These are phyloP conservation scores for Penicillium parvum DNA, from an alignment of 495 filamentous ascomycete species.

Conservation along the genomic window DNA sequence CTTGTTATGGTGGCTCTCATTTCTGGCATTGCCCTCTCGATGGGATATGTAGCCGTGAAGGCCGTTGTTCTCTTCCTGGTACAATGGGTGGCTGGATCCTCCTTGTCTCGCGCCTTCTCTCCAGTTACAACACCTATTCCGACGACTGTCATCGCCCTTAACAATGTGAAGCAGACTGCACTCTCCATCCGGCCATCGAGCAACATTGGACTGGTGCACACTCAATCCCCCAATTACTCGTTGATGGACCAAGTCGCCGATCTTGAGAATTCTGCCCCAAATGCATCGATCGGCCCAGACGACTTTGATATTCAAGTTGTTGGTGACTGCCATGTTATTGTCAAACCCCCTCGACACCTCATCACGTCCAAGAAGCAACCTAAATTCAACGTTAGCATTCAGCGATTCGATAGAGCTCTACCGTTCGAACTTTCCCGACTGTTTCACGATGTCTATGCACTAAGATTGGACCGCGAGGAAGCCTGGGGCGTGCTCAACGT, in stretches of 20 bases:
- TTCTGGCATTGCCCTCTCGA: slow-evolving; percentile 31
- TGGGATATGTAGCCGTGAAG: slow-evolving; percentile 33
- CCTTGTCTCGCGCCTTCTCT: slow-evolving; percentile 19
- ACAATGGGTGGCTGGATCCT: slow-evolving; percentile 24
- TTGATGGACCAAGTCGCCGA: slow-evolving; percentile 18
- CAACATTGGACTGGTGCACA: slow-evolving; percentile 14
- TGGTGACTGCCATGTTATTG: slow-evolving; percentile 57
- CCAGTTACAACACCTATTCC: slow-evolving; percentile 11
- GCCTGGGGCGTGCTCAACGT: slow-evolving; percentile 56
- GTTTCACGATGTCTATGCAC: slow-evolving; percentile 55
- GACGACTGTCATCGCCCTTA: slow-evolving; percentile 16
- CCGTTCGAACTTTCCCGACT: slow-evolving; percentile 47
- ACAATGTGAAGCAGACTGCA: slow-evolving; percentile 22
- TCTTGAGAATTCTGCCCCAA: slow-evolving; percentile 13
- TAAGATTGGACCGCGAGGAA: slow-evolving; percentile 54
- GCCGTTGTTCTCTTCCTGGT: slow-evolving; percentile 20
- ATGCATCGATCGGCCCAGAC: slow-evolving; percentile 19
- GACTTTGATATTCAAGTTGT: slow-evolving; percentile 58
- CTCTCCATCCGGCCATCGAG: slow-evolving; percentile 21
- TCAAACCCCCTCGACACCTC: slow-evolving; percentile 52
- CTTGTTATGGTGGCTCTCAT: slow-evolving; percentile 39
- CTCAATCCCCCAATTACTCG: slow-evolving; percentile 7
- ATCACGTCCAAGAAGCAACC: slow-evolving; percentile 44
- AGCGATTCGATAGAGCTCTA: slow-evolving; percentile 38
- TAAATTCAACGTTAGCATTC: slow-evolving; percentile 49